Conservation (phyloP, 2,329 filamentous ascomycete species). For the Fusarium sp. region DNA sequence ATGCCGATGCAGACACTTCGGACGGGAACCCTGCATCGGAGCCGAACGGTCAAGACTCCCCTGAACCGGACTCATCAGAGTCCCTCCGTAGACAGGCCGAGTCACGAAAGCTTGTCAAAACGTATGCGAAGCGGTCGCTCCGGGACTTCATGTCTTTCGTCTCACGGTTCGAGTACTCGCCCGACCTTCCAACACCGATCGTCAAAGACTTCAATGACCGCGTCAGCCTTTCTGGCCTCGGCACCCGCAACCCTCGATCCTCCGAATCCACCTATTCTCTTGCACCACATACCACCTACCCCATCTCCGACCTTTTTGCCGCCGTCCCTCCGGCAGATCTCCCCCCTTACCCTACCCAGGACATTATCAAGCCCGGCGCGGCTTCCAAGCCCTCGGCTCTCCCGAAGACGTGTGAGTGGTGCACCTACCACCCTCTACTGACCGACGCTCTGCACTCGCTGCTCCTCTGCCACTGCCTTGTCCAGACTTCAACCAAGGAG, state of each 20-base stretch:
- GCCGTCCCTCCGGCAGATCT: conserved; percentile 77
- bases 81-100: conserved; percentile 42
- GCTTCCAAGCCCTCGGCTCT: conserved; percentile 54
- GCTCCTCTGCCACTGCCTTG: conserved; percentile 83
- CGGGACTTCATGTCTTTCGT: conserved; percentile 83
- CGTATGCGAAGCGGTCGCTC: conserved; percentile 82
- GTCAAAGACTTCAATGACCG: conserved; percentile 71
- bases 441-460: conserved; percentile 85
- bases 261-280: conserved; percentile 47
- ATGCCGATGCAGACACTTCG: conserved; percentile 11
- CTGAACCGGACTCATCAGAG: conserved; percentile 26
- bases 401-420: conserved; percentile 48
- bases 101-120: conserved; percentile 77
- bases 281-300: conserved; percentile 59
- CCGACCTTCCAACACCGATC: conserved; percentile 74
- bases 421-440: conserved; percentile 85
- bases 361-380: conserved; percentile 48
- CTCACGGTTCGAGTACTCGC: conserved; percentile 83
- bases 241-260: conserved; percentile 59
- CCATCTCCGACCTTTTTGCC: conserved; percentile 77
- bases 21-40: conserved; percentile 7
- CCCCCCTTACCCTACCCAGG: conserved; percentile 74
- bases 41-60: conserved; percentile 2
- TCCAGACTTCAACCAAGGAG: conserved; percentile 85
- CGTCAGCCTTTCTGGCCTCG: conserved; percentile 70